A percentile compares a stretch with the other conserved stretches of the same genome.
These are phyloP conservation scores for Cerrena zonata DNA, from an alignment of 1,284 basidiomycete genomes.

Conservation along the genomic window DNA sequence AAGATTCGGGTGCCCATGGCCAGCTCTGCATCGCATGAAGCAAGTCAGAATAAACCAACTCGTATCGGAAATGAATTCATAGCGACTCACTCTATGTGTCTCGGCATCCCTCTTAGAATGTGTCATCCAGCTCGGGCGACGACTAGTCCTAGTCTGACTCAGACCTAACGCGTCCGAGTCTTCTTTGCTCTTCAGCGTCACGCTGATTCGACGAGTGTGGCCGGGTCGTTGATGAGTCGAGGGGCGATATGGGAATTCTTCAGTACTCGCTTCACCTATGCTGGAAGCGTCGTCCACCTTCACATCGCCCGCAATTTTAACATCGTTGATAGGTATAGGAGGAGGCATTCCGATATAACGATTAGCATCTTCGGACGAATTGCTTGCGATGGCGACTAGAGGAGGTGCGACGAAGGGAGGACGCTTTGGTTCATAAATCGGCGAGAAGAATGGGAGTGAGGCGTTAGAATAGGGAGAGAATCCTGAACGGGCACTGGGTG, in stretches of 20 bases:
- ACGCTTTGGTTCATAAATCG: slow-evolving; percentile 12
- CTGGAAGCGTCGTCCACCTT: background rate
- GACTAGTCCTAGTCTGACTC: slow-evolving; percentile 1
- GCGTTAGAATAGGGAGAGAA: slow-evolving; percentile 15
- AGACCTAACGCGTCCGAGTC: slow-evolving; percentile 23
- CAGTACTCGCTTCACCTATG: slow-evolving; percentile 1
- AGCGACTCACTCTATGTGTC: slow-evolving; percentile 10
- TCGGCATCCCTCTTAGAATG: slow-evolving; percentile 15
- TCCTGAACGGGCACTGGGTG: slow-evolving; percentile 11
- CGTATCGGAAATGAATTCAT: background rate
- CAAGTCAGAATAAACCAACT: slow-evolving; percentile 8
- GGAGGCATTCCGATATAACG: slow-evolving; percentile 6
- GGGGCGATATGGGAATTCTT: slow-evolving; percentile 24
- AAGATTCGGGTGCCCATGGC: slow-evolving; percentile 14
- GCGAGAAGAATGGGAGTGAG: slow-evolving; percentile 13
- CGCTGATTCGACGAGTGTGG: slow-evolving; percentile 26
- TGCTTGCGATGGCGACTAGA: slow-evolving; percentile 1
- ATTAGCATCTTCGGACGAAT: background rate
- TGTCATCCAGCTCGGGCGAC: slow-evolving; percentile 15
- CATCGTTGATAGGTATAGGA: slow-evolving; percentile 2
- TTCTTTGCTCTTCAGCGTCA: slow-evolving; percentile 24
- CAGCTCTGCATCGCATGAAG: slow-evolving; percentile 13
- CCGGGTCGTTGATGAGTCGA: slow-evolving; percentile 19
- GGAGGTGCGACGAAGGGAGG: slow-evolving; percentile 6
- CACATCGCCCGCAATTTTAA: background rate